A percentile compares a stretch with the other conserved stretches of the same genome.
Evolutionary conservation across 257 asterid species (phyloP).

Genomic region (Linderniella brevidens): DNA sequence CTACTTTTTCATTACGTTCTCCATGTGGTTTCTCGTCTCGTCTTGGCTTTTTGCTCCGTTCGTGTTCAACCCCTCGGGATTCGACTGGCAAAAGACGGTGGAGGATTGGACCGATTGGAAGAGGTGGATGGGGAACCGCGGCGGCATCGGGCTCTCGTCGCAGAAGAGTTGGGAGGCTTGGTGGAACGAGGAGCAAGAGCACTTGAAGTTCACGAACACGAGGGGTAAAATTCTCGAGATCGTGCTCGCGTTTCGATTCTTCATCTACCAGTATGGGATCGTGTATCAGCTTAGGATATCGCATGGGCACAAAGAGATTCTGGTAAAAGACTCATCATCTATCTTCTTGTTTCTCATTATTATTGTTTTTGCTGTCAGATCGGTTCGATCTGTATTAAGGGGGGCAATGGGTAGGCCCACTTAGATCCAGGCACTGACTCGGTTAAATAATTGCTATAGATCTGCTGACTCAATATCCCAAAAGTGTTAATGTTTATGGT

Average conservation of each 20-base stretch:
- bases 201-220: constrained; percentile 47
- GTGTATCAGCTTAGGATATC: constrained; percentile 87
- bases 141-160: constrained; percentile 75
- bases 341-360: background rate
- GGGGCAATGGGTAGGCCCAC: too few species aligned
- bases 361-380: too few species aligned
- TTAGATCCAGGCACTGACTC: too few species aligned
- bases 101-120: constrained; percentile 99
- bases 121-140: constrained; percentile 98
- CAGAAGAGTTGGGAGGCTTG: constrained; percentile 99
- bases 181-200: constrained; percentile 97
- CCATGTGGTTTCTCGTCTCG: constrained; percentile 92
- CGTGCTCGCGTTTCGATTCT: constrained; percentile 62
- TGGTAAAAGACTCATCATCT: constrained; percentile 25
- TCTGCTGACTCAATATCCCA: too few species aligned
- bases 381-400: too few species aligned
- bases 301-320: constrained; percentile 41
- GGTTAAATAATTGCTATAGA: too few species aligned
- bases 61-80: constrained; percentile 93
- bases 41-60: constrained; percentile 99
- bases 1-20: constrained; percentile 61
- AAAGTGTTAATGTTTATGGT: too few species aligned
- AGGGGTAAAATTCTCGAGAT: constrained; percentile 76
- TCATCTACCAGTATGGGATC: constrained; percentile 86
- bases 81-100: constrained; percentile 96